Base-by-base conservation (phyloP, 257 asterid species). In the Ajuga chamaepitys region DNA sequence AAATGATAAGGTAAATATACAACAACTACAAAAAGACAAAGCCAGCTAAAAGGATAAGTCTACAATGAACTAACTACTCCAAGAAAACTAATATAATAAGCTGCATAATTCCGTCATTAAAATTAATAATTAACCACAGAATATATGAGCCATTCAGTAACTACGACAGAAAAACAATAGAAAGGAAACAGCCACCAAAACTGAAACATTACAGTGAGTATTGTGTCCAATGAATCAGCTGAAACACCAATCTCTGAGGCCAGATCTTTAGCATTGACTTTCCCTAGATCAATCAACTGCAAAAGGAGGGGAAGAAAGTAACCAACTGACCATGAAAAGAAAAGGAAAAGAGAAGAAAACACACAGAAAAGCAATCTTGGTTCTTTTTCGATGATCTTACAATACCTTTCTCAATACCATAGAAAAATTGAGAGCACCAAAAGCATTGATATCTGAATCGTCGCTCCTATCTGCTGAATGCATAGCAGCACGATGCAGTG, bases 201-300 rank as follows among this genome's bases (percentile, higher is more conserved):
- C 65, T 64, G 60, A 71, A 66, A 64, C 72, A 82, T 87, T 94
- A 94, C 99, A 40, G 81, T 70, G 71, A 84, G 82, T 61, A 83
- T 51, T 26, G 83, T 66, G 62, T 77, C 72, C 85, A 94, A 70
- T 53, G 81, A 78, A 69, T 90, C 92, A 30, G 83, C 74, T 7
- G 93, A 74, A 53, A 88, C 86, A 44, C 96, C 99, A 70, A 88
- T 86, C 76, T 88, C 95, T 26, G 74, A 58, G 47, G 99, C 96
- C 59, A 90, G 81, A 72, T 88, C 94, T 70, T 78, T 78, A 37
- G 78, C 70, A 65, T 80, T 75, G 74, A 88, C 88, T 81, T 83
- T 86, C 34, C 95, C 95, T 61, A 79, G 82, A 75, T 85, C 93
- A 79, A 91, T 80, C 77, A 94, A 75, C 99, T 94, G 73, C 67